A percentile compares a stretch with the other conserved stretches of the same genome.
Evolutionary conservation across 768 basidiomycete genomes (phyloP).

Genomic region (Leccinellum luteum): DNA sequence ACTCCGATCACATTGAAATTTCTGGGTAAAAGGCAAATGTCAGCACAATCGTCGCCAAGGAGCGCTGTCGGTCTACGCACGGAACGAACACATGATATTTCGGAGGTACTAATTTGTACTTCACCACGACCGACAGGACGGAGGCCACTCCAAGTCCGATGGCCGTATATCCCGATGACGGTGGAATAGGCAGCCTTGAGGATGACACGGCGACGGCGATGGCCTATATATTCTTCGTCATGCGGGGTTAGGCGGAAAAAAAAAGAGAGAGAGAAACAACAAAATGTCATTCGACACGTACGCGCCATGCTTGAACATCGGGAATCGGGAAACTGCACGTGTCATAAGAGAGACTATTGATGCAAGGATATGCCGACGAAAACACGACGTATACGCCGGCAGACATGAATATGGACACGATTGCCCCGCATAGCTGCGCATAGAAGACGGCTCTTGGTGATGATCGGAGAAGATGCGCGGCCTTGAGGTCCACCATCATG

Average conservation of each 20-base stretch:
- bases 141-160: background rate
- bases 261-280: background rate
- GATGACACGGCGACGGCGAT: slow-evolving; percentile 1
- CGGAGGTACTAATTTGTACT: slow-evolving; percentile 1
- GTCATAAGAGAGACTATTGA: background rate
- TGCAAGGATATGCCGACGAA: slow-evolving; percentile 3
- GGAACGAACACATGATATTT: slow-evolving; percentile 4
- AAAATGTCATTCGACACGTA: background rate
- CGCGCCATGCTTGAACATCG: slow-evolving; percentile 2
- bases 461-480: slow-evolving; percentile 1
- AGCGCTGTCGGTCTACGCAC: background rate
- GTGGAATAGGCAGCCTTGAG: background rate
- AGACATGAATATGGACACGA: slow-evolving; percentile 4
- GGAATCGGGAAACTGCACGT: slow-evolving; percentile 5
- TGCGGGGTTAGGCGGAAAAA: background rate
- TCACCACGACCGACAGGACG: background rate
- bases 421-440: background rate
- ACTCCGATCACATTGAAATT: background rate
- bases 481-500: background rate
- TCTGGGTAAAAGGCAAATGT: background rate
- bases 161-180: background rate
- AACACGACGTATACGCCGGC: background rate
- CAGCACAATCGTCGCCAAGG: background rate
- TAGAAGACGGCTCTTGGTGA: background rate
- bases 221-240: background rate